Conservation (phyloP, 2,329 filamentous ascomycete species). For the Sodiomyces alkalinus region DNA sequence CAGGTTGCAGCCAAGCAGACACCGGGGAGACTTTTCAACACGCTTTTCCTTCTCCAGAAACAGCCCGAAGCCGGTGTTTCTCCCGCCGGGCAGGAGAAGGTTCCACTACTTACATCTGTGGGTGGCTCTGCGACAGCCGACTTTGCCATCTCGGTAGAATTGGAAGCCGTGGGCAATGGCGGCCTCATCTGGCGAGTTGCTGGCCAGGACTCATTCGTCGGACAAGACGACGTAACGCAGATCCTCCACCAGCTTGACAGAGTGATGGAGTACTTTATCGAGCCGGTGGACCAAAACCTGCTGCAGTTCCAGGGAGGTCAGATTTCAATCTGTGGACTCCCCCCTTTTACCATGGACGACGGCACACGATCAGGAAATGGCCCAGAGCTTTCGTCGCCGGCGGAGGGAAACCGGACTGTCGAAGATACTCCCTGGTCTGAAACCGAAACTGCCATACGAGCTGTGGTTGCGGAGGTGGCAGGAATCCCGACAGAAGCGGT, state of each 20-base stretch:
- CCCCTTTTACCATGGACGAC: conserved; percentile 20
- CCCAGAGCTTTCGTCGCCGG: not conserved
- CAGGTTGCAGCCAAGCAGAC: conserved; percentile 27
- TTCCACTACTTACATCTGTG: conserved; percentile 44
- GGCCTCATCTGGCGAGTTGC: conserved; percentile 57
- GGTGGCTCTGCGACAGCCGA: conserved; percentile 55
- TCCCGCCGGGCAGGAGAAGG: not conserved
- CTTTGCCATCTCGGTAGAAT: conserved; percentile 69
- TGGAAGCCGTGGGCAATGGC: conserved; percentile 42
- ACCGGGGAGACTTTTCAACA: conserved; percentile 32
- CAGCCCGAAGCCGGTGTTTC: conserved; percentile 4
- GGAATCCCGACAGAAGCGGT: conserved; percentile 44
- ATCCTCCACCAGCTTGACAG: conserved; percentile 46
- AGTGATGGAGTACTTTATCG: conserved; percentile 41
- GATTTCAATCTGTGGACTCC: conserved; percentile 52
- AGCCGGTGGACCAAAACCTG: conserved; percentile 28
- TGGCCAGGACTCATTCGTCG: conserved; percentile 42
- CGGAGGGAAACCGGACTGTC: too few species aligned
- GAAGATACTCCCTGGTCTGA: conserved; percentile 17
- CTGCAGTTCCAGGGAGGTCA: conserved; percentile 35
- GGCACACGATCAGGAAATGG: too few species aligned
- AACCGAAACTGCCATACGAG: conserved; percentile 23
- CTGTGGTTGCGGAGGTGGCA: conserved; percentile 41
- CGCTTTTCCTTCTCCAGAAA: conserved; percentile 39
- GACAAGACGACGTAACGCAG: conserved; percentile 23